Conservation (phyloP, 495 filamentous ascomycete genomes). For the Hyaloscypha hepaticicola region DNA sequence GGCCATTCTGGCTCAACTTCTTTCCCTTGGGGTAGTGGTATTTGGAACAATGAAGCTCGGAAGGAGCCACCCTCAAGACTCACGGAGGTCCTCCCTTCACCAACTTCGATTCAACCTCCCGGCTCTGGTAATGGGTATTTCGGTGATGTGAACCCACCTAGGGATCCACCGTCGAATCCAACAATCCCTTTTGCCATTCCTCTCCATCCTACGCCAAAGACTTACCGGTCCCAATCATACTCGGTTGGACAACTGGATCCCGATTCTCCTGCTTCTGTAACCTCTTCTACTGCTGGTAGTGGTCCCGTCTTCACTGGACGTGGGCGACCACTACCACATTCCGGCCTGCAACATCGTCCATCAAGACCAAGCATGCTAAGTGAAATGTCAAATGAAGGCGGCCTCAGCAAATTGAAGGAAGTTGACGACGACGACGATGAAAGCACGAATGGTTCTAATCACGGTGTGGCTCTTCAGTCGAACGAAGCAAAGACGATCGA, state of each 20-base stretch:
- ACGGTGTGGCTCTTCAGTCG: constrained; percentile 55
- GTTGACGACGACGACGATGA: constrained; percentile 79
- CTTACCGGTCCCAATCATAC: constrained; percentile 93
- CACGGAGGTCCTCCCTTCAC: constrained; percentile 74
- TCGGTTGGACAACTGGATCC: constrained; percentile 90
- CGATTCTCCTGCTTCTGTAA: constrained; percentile 50
- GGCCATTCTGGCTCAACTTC: constrained; percentile 51
- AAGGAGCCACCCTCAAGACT: constrained; percentile 74
- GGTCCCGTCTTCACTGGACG: constrained; percentile 48
- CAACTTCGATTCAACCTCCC: constrained; percentile 63
- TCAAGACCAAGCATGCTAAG: constrained; percentile 85
- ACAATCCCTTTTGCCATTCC: constrained; percentile 90
- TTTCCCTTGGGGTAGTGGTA: constrained; percentile 73
- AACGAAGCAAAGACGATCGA: constrained; percentile 70
- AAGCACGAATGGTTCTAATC: constrained; percentile 61
- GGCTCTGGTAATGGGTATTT: constrained; percentile 46
- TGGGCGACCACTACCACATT: constrained; percentile 53
- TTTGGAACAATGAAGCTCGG: constrained; percentile 72
- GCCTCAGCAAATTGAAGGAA: constrained; percentile 76
- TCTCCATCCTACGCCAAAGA: constrained; percentile 86
- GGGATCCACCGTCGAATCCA: constrained; percentile 47
- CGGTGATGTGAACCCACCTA: constrained; percentile 35
- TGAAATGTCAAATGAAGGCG: constrained; percentile 71
- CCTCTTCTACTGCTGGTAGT: constrained; percentile 42
- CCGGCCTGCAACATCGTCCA: constrained; percentile 74